Conservation (phyloP, 2,329 filamentous ascomycete species). For the Hypocrella siamensis region DNA sequence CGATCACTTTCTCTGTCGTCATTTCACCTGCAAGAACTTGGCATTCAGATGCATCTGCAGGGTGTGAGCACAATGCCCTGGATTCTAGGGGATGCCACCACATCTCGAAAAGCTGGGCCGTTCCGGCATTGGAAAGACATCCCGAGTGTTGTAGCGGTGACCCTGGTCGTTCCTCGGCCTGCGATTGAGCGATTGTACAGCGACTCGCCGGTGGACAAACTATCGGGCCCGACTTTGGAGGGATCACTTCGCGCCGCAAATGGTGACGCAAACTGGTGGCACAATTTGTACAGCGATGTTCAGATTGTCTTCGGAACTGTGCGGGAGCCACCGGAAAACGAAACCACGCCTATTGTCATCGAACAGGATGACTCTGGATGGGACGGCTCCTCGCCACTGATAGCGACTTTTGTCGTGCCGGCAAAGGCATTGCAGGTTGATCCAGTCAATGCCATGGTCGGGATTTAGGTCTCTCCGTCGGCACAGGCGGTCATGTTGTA, state of each 20-base stretch:
- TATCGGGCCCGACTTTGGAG: slow-evolving; percentile 13
- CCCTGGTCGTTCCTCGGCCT: slow-evolving; percentile 16
- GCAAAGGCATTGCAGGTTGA: slow-evolving; percentile 18
- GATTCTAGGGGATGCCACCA: slow-evolving; percentile 10
- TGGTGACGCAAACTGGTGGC: slow-evolving; percentile 11
- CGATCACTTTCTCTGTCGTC: slow-evolving; percentile 12
- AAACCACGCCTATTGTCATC: slow-evolving; percentile 18
- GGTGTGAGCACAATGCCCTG: slow-evolving; percentile 16
- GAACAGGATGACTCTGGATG: slow-evolving; percentile 19
- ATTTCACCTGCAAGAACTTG: slow-evolving; percentile 19
- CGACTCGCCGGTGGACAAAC: slow-evolving; percentile 4
- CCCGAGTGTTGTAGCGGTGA: slow-evolving; percentile 20
- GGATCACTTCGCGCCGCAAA: slow-evolving; percentile 13
- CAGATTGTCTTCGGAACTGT: slow-evolving; percentile 26
- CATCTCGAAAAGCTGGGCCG: slow-evolving; percentile 8
- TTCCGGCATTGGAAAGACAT: slow-evolving; percentile 22
- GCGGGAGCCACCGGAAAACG: slow-evolving; percentile 9
- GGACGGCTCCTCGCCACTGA: slow-evolving; percentile 20
- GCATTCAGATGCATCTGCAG: slow-evolving; percentile 18
- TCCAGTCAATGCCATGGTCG: slow-evolving; percentile 13
- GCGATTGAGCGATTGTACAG: slow-evolving; percentile 13
- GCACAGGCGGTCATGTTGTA: slow-evolving; percentile 10
- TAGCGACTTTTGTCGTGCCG: slow-evolving; percentile 25
- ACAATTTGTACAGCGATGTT: slow-evolving; percentile 21
- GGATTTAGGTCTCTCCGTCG: slow-evolving; percentile 15